These are phyloP conservation scores for Phytopythium kandeliae DNA, from an alignment of 352 stramenopile genomes.

Conservation along the genomic window DNA sequence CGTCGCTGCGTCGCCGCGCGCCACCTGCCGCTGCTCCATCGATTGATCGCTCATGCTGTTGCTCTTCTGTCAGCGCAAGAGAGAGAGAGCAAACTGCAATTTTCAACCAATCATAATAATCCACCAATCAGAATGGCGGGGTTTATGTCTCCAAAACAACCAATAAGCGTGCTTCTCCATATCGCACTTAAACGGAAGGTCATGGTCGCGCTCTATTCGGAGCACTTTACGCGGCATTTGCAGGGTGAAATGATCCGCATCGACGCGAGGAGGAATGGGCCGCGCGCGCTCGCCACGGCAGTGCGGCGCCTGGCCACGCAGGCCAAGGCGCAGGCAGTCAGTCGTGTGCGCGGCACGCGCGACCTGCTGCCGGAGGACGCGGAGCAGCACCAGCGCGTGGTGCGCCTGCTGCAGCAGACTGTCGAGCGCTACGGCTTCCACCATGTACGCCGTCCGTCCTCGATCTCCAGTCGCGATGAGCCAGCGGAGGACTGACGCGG, in stretches of 20 bases:
- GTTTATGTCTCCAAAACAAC: background rate
- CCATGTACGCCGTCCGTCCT: constrained; percentile 23
- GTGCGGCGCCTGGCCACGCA: constrained; percentile 1
- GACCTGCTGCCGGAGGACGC: constrained; percentile 64
- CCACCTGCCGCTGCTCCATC: constrained; percentile 8
- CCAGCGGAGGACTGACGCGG: background rate
- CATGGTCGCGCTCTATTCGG: no score
- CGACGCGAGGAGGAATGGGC: background rate
- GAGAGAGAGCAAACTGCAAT: no score
- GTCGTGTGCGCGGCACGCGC: constrained; percentile 66
- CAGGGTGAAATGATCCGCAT: background rate
- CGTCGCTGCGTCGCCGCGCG: background rate
- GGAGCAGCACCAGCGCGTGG: constrained; percentile 57
- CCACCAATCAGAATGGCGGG: no score
- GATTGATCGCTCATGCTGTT: background rate
- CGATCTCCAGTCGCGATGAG: background rate
- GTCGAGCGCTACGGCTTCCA: constrained; percentile 75
- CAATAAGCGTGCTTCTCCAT: no score
- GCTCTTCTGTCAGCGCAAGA: background rate
- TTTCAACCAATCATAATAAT: no score
- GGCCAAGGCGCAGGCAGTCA: constrained; percentile 26
- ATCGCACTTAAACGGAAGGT: no score
- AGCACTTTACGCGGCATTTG: background rate
- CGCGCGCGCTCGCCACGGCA: background rate
- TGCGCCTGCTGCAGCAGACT: constrained; percentile 44